phyloP scores from a whole-genome alignment of 2,329 filamentous ascomycete genomes.

The Pseudocercospora vitis region DNA sequence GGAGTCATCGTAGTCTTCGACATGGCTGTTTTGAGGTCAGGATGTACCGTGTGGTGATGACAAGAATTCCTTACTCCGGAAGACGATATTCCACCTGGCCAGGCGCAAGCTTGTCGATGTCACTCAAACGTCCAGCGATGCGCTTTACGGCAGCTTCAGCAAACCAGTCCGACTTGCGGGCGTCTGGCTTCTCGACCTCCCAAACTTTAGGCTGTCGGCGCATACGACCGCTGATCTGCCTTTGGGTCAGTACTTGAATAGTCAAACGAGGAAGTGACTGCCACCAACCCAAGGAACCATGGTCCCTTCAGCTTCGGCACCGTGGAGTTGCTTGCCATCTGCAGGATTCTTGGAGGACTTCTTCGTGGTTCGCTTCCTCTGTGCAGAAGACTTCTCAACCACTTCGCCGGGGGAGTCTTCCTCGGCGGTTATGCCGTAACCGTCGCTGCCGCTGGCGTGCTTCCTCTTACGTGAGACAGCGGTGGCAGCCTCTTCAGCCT shows the following conservation, averaged over 20 bases:
- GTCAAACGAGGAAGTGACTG: not conserved
- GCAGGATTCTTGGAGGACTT: slow-evolving; percentile 18
- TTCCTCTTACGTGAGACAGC: slow-evolving; percentile 8
- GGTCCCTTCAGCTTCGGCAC: slow-evolving; percentile 12
- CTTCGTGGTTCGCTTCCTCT: slow-evolving; percentile 18
- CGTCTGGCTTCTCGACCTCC: not conserved
- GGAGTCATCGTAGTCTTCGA: slow-evolving; percentile 11
- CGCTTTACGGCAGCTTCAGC: slow-evolving; percentile 19
- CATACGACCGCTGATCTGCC: slow-evolving; percentile 6
- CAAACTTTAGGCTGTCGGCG: slow-evolving; percentile 14
- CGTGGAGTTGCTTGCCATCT: slow-evolving; percentile 12
- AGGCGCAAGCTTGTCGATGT: slow-evolving; percentile 12
- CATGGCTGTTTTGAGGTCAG: slow-evolving; percentile 18
- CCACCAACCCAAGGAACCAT: slow-evolving; percentile 9
- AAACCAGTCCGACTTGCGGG: slow-evolving; percentile 17
- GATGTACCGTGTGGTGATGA: too few species aligned
- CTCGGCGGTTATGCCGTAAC: not conserved
- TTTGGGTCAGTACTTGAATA: not conserved
- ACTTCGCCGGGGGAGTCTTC: slow-evolving; percentile 2
- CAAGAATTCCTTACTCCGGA: slow-evolving; percentile 14
- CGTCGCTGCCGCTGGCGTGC: not conserved
- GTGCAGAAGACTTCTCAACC: not conserved
- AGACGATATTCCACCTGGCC: slow-evolving; percentile 32
- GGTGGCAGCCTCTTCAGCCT: slow-evolving; percentile 14
- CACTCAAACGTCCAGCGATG: slow-evolving; percentile 9